These are phyloP conservation scores for Leccinum pellstonianum DNA, from an alignment of 768 basidiomycete genomes.

Conservation along the genomic window DNA sequence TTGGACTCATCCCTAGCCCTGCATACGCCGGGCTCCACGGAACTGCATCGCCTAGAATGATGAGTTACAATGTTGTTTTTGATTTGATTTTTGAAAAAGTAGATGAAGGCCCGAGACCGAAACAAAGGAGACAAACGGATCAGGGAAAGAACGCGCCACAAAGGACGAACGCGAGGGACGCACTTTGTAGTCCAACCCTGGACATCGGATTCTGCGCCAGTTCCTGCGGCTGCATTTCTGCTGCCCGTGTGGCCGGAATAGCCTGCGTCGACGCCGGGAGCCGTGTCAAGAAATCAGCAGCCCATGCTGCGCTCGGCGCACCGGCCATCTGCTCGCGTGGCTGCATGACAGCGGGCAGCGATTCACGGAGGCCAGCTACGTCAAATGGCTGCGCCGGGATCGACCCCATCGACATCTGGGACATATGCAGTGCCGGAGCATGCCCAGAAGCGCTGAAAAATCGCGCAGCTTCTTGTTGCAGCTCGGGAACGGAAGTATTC, in stretches of 20 bases:
- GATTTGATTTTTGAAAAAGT: neutral
- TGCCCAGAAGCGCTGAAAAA: slow-evolving; percentile 53
- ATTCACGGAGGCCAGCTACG: slow-evolving; percentile 41
- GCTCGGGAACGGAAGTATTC: slow-evolving; percentile 36
- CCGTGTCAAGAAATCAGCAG: slow-evolving; percentile 52
- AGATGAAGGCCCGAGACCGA: neutral
- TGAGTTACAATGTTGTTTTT: neutral
- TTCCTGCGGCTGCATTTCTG: slow-evolving; percentile 10
- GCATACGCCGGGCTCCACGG: slow-evolving; percentile 42
- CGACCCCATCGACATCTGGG: slow-evolving; percentile 22
- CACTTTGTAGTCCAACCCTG: slow-evolving; percentile 17
- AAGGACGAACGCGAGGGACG: slow-evolving; percentile 4
- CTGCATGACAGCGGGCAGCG: slow-evolving; percentile 21
- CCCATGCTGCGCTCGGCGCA: slow-evolving; percentile 45
- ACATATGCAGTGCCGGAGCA: slow-evolving; percentile 28
- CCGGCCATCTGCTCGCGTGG: slow-evolving; percentile 19
- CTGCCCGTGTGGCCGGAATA: neutral
- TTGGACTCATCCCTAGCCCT: slow-evolving; percentile 40
- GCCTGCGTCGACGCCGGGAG: slow-evolving; percentile 24
- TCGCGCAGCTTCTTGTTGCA: slow-evolving; percentile 64
- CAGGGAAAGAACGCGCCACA: neutral
- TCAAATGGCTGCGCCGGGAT: slow-evolving; percentile 49
- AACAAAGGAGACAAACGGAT: neutral
- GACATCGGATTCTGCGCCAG: slow-evolving; percentile 7
- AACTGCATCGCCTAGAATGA: slow-evolving; percentile 34